phyloP scores from a whole-genome alignment of 2,329 filamentous ascomycete species.

The Trichoderma semiorbis region DNA sequence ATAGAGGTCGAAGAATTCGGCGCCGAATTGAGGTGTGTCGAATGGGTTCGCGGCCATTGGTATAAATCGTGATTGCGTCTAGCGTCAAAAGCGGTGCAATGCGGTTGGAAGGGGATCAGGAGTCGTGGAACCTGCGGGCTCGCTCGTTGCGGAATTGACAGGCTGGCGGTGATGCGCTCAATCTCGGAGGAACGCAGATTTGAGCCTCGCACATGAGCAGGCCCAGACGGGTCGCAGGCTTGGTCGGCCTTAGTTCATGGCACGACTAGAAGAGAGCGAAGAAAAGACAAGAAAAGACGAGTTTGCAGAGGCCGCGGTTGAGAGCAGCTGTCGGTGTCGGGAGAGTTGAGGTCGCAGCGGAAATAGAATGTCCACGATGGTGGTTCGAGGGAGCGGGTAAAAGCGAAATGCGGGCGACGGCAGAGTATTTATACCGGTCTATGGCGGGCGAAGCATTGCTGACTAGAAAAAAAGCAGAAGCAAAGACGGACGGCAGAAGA shows the following conservation, averaged over 20 bases:
- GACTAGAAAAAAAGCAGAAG: not conserved
- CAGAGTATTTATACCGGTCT: not conserved
- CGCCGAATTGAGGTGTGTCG: constrained; percentile 41
- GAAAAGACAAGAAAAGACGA: not conserved
- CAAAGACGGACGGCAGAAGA: not conserved
- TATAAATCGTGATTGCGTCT: constrained; percentile 21
- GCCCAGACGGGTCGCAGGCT: constrained; percentile 35
- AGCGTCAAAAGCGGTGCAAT: constrained; percentile 5
- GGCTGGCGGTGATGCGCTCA: constrained; percentile 2
- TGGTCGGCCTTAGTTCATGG: constrained; percentile 34
- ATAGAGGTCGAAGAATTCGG: constrained; percentile 54
- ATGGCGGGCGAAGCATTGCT: constrained; percentile 14
- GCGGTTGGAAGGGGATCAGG: not conserved
- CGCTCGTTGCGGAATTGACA: constrained; percentile 15
- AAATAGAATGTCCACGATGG: not conserved
- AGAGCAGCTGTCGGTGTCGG: not conserved
- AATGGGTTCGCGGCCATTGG: constrained; percentile 53
- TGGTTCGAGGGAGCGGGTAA: not conserved
- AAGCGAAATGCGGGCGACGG: not conserved
- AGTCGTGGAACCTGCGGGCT: not conserved
- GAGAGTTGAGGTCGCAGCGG: not conserved
- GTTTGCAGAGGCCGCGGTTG: not conserved
- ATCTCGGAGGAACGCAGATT: constrained; percentile 16
- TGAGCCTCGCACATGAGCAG: constrained; percentile 32
- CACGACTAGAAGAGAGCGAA: constrained; percentile 25